A percentile compares a stretch with the other conserved stretches of the same genome.
Evolutionary conservation across 1,284 basidiomycete species (phyloP).

Genomic region (Blastosporella zonata): DNA sequence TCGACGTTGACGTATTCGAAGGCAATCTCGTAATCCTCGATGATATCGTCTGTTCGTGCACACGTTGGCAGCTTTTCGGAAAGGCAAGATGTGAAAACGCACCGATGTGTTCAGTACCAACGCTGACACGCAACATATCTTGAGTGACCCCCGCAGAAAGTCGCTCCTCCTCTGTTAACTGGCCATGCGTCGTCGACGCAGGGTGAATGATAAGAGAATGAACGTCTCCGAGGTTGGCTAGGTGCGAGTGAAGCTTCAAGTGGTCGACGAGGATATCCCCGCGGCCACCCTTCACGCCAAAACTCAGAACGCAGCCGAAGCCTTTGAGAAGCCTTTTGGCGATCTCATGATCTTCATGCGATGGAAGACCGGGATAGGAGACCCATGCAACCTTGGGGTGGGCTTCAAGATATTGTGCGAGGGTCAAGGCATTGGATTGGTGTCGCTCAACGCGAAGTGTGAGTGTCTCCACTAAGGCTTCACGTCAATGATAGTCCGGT

Average conservation of each 20-base stretch:
- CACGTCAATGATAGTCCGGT: slow-evolving; percentile 18
- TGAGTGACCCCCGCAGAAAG: slow-evolving; percentile 61
- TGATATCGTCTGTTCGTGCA: slow-evolving; percentile 14
- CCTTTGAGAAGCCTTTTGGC: slow-evolving; percentile 44
- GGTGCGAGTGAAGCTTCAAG: slow-evolving; percentile 53
- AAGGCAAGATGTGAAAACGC: neutral
- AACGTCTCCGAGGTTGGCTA: slow-evolving; percentile 37
- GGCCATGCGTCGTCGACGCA: slow-evolving; percentile 73
- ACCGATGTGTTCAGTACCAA: slow-evolving; percentile 14
- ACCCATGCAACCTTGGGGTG: slow-evolving; percentile 47
- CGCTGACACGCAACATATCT: slow-evolving; percentile 62
- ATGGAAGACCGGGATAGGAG: slow-evolving; percentile 56
- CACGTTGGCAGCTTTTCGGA: no score
- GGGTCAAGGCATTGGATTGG: slow-evolving; percentile 57
- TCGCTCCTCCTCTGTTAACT: slow-evolving; percentile 63
- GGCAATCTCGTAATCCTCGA: slow-evolving; percentile 18
- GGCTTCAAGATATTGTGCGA: slow-evolving; percentile 35
- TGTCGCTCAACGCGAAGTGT: slow-evolving; percentile 66
- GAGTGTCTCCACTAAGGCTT: slow-evolving; percentile 42
- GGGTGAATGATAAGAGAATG: slow-evolving; percentile 58
- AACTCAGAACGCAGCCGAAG: slow-evolving; percentile 64
- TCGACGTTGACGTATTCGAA: slow-evolving; percentile 11
- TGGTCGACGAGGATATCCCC: slow-evolving; percentile 51
- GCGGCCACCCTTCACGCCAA: slow-evolving; percentile 52
- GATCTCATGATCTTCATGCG: slow-evolving; percentile 49